Base-by-base conservation (phyloP, 2,329 filamentous ascomycete genomes). In the Arthrobotrys sinensis region DNA sequence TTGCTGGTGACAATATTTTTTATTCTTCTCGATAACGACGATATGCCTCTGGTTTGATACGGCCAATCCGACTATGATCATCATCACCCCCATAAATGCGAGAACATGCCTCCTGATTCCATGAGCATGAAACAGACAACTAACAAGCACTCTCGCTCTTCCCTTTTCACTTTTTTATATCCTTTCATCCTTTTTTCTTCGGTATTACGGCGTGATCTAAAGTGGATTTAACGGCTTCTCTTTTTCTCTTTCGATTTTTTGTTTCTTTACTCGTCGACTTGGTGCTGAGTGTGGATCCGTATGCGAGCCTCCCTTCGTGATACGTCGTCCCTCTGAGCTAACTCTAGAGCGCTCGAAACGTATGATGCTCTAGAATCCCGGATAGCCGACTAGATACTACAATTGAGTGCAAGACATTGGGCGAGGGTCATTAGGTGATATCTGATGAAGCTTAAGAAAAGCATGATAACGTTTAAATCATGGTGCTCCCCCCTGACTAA, bases 201-300 rank as follows among this genome's bases (percentile, higher is more conserved):
- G 53, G 43, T 60, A 64, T 16, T 55, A 69, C 66, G 73, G 60
- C 73, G 73, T 77, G 73, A 77, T 77, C 40, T 77, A 77, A 77
- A 77, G 50, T 57, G 73, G 73, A 71, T 66, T 76, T 76, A 60
- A 70, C 66, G 73, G 66, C 73, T 77, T 48, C 36, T 34, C n/a
- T 52, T 32, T 34, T 24, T 45, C 21, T 28, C 21, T 36, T 24
- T 55, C 24, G 24, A 28, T 24, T 34, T 32, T 65, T 50, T 12
- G 24, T 57, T 34, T 19, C 21, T 65, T 45, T 48, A 28, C 14
- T 24, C 12, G 19, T 36, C 55, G 19, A 43, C 19, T 43, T 43
- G 34, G 19, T 28, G n/a, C 52, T 43, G 55, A 43, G 55, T 60
- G 55, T 11, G 55, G 55, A 60, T 60, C 36, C 55, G 55, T 60